Evolutionary conservation across 1,284 basidiomycete genomes (phyloP).

Genomic region (Microbotryum silenes-acaulis): DNA sequence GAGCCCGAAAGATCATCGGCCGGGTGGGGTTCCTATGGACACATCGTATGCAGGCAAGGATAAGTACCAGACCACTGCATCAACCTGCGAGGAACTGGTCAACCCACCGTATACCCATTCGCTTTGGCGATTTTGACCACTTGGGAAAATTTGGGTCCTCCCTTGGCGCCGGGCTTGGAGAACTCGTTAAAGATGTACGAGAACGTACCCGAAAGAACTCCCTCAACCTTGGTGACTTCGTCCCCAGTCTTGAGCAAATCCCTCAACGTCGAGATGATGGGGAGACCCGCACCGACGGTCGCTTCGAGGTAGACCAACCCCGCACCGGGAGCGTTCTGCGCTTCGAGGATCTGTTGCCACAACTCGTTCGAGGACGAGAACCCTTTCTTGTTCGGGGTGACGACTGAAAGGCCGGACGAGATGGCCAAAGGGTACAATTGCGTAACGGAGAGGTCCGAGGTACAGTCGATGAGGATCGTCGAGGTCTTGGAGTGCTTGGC

Average conservation of each 20-base stretch:
- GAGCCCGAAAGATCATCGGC: slow-evolving; percentile 92
- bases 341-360: slow-evolving; percentile 61
- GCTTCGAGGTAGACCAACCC: slow-evolving; percentile 77
- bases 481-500: slow-evolving; percentile 47
- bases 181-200: slow-evolving; percentile 99
- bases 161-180: slow-evolving; percentile 45
- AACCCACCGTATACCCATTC: slow-evolving; percentile 81
- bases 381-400: slow-evolving; percentile 98
- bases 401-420: slow-evolving; percentile 69
- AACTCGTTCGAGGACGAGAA: slow-evolving; percentile 68
- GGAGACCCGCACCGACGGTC: slow-evolving; percentile 92
- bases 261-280: slow-evolving; percentile 82
- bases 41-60: slow-evolving; percentile 2
- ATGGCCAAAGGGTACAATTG: slow-evolving; percentile 76
- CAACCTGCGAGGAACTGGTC: too few relatives aligned
- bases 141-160: slow-evolving; percentile 61
- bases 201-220: slow-evolving; percentile 87
- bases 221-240: slow-evolving; percentile 55
- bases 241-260: slow-evolving; percentile 90
- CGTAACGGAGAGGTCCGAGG: slow-evolving; percentile 77
- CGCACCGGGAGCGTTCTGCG: slow-evolving; percentile 50
- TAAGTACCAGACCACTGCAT: neutral
- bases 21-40: slow-evolving; percentile 80
- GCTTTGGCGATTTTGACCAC: slow-evolving; percentile 83
- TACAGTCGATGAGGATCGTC: slow-evolving; percentile 81